phyloP scores from a whole-genome alignment of 495 filamentous ascomycete genomes.

The Platismatia glauca region DNA sequence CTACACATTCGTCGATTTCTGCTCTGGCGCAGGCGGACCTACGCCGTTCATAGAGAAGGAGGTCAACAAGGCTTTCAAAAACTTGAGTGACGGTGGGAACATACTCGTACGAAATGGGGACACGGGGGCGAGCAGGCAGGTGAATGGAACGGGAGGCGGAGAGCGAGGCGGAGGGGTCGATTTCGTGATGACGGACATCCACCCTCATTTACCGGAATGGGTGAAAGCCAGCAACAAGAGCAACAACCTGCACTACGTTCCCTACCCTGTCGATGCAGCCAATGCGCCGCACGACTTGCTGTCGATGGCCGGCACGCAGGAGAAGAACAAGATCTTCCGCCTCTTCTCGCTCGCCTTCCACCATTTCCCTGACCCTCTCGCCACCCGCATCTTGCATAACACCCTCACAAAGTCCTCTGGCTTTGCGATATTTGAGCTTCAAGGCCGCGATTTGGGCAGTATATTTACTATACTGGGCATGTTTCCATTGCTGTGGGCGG shows the following conservation, averaged over 20 bases:
- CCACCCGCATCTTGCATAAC: constrained; percentile 48
- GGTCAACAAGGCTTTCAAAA: constrained; percentile 34
- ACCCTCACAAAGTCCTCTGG: constrained; percentile 54
- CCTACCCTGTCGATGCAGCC: constrained; percentile 52
- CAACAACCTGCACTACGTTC: constrained; percentile 47
- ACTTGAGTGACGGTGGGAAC: constrained; percentile 21
- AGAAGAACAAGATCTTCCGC: constrained; percentile 38
- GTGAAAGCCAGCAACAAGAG: constrained; percentile 38
- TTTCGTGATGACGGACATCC: constrained; percentile 62
- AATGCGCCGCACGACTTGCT: constrained; percentile 41
- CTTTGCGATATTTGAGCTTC: constrained; percentile 70
- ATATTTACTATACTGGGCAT: constrained; percentile 47
- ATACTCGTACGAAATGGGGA: constrained; percentile 1
- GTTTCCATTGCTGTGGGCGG: constrained; percentile 43
- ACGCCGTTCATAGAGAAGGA: constrained; percentile 53
- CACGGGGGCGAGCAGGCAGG: background rate
- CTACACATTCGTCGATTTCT: constrained; percentile 62
- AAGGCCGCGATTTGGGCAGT: constrained; percentile 46
- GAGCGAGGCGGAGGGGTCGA: constrained; percentile 33
- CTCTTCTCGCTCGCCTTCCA: constrained; percentile 70
- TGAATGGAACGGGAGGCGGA: constrained; percentile 18
- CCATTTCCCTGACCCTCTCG: constrained; percentile 59
- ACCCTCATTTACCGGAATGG: constrained; percentile 58
- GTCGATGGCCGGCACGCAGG: constrained; percentile 7
- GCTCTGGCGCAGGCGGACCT: constrained; percentile 63